These are phyloP conservation scores for Chamaecrista fasciculata DNA, from an alignment of 306 rosid genomes.

Conservation along the genomic window DNA sequence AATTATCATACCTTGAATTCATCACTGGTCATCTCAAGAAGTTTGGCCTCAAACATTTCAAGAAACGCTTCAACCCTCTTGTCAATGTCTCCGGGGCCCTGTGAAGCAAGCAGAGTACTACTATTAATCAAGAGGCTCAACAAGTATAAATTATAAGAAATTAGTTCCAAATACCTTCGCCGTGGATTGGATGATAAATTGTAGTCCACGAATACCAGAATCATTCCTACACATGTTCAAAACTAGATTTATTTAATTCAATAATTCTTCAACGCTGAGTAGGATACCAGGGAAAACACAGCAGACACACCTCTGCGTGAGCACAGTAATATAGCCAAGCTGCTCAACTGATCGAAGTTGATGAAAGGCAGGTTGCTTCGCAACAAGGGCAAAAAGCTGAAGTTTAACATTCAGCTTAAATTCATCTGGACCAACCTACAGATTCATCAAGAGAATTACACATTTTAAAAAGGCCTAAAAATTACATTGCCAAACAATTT, in stretches of 20 bases:
- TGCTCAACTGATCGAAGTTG: constrained; percentile 98
- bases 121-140: constrained; percentile 21
- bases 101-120: constrained; percentile 27
- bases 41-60: constrained; percentile 66
- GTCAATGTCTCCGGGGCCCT: constrained; percentile 80
- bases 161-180: constrained; percentile 58
- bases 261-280: constrained; percentile 10
- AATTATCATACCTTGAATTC: constrained; percentile 75
- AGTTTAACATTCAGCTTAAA: constrained; percentile 80
- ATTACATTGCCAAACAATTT: constrained; percentile 1
- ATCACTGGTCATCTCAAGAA: constrained; percentile 69
- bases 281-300: constrained; percentile 11
- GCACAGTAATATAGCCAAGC: constrained; percentile 81
- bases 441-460: constrained; percentile 25
- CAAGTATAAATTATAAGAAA: background rate
- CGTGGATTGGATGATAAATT: constrained; percentile 82
- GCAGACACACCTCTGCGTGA: constrained; percentile 63
- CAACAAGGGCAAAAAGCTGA: constrained; percentile 83
- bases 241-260: constrained; percentile 20
- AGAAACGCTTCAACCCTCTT: constrained; percentile 85
- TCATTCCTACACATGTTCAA: constrained; percentile 61
- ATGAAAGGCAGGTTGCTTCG: constrained; percentile 90
- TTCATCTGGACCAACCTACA: constrained; percentile 85
- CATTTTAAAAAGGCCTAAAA: constrained; percentile 7
- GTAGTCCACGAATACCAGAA: constrained; percentile 76